Evolutionary conservation across 1,139 yeast species (phyloP).

Genomic region (Candida dubliniensis): DNA sequence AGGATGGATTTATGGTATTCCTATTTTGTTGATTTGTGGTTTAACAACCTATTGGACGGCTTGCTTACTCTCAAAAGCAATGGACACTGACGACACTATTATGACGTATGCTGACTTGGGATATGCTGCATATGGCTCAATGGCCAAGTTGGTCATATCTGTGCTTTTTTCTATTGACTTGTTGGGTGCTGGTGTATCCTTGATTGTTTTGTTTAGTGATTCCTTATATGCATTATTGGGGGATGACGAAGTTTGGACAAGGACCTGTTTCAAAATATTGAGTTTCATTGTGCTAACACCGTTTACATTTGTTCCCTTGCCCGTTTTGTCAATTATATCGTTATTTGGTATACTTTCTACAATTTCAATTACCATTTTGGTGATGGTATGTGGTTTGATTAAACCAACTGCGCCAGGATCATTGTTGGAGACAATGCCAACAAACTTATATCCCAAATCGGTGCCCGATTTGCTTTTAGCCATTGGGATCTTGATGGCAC

Average conservation of each 20-base stretch:
- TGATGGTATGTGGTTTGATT: slow-evolving; percentile 39
- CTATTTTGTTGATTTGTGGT: slow-evolving; percentile 41
- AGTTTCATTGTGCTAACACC: slow-evolving; percentile 48
- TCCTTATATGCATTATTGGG: slow-evolving; percentile 47
- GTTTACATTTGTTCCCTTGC: slow-evolving; percentile 46
- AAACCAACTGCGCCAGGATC: slow-evolving; percentile 46
- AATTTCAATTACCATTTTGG: slow-evolving; percentile 42
- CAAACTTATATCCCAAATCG: slow-evolving; percentile 48
- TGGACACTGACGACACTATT: slow-evolving; percentile 74
- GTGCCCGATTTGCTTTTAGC: slow-evolving; percentile 45
- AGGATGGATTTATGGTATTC: slow-evolving; percentile 47
- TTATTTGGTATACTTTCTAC: slow-evolving; percentile 48
- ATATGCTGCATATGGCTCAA: slow-evolving; percentile 63
- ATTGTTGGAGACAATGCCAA: slow-evolving; percentile 41
- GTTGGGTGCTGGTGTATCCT: slow-evolving; percentile 57
- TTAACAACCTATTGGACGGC: slow-evolving; percentile 48
- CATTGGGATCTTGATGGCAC: slow-evolving; percentile 59
- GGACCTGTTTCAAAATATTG: slow-evolving; percentile 35
- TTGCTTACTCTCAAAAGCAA: slow-evolving; percentile 37
- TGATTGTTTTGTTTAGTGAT: slow-evolving; percentile 57
- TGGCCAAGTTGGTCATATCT: slow-evolving; percentile 43
- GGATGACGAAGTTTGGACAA: slow-evolving; percentile 40
- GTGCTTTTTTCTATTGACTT: slow-evolving; percentile 47
- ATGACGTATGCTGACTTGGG: slow-evolving; percentile 90
- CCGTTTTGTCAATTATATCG: slow-evolving; percentile 44